Percentiles rank a stretch among this genome's conserved stretches.
phyloP scores from a whole-genome alignment of 768 basidiomycete genomes.

The Trametes gibbosa region DNA sequence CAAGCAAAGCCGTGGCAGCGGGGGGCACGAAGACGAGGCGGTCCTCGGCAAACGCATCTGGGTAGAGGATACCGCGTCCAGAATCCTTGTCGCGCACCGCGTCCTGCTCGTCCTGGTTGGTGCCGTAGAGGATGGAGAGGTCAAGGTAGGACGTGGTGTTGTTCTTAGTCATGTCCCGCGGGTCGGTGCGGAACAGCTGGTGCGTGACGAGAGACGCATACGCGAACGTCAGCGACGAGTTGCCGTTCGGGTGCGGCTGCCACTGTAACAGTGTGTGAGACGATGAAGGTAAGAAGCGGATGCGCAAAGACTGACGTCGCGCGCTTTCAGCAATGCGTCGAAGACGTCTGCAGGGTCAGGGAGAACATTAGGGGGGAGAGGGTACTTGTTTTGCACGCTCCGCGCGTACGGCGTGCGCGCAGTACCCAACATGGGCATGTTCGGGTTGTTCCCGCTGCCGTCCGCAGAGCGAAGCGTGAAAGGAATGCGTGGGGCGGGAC shows the following conservation, averaged over 20 bases:
- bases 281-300: background rate
- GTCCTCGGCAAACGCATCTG: conserved; percentile 54
- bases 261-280: conserved; percentile 8
- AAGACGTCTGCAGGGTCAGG: conserved; percentile 47
- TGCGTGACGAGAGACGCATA: conserved; percentile 29
- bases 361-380: conserved; percentile 40
- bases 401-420: conserved; percentile 53
- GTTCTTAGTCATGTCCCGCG: conserved; percentile 44
- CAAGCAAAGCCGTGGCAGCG: conserved; percentile 48
- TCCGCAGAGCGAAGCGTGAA: conserved; percentile 44
- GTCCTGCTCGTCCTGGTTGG: conserved; percentile 38
- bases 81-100: conserved; percentile 43
- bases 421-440: conserved; percentile 45
- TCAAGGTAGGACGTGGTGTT: conserved; percentile 56
- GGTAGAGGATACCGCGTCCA: conserved; percentile 50
- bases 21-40: conserved; percentile 54
- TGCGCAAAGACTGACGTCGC: conserved; percentile 16
- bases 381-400: conserved; percentile 44
- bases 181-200: conserved; percentile 45
- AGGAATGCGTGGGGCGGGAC: conserved; percentile 22
- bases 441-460: conserved; percentile 48
- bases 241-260: conserved; percentile 32
- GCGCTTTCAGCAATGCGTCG: conserved; percentile 36
- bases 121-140: conserved; percentile 54
- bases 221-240: conserved; percentile 31